Base-by-base conservation (phyloP, 208 protist species). In the Leishmania aethiopica region DNA sequence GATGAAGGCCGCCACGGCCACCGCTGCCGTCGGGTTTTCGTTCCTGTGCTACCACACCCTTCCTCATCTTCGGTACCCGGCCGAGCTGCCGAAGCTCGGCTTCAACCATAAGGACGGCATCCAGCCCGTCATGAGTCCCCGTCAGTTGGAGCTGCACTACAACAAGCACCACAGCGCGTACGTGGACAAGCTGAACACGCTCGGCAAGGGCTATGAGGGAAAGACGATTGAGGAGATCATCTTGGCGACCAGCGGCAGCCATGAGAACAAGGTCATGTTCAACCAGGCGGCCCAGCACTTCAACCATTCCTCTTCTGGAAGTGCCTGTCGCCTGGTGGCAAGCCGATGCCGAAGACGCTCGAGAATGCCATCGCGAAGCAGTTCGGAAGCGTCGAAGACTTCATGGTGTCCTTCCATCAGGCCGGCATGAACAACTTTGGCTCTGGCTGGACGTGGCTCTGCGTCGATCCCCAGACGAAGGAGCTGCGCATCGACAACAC, bases 381-480 rank as follows among this genome's bases (percentile, higher is more conserved):
- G 75, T 99, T 96, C 80, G 95, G 95, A 72, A 90, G 85, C 64
- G 92, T 99, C 25, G 94, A 95, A 35, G 84, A 92, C 79, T 99
- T 99, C 86, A 98, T 98, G 87, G 83, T 95, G 19, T 75, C 87
- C 47, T 98, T 99, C 79, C 81, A 90, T 78, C 75, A 83, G 70
- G 86, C 89, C n/a, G 96, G 88, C 32, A 83, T 77, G 35, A 93
- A 94, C 85, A 98, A 99, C 90, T 99, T 99, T 73, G 98, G 98
- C 77, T 96, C 91, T 47, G 98, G 98, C 57, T 99, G 98, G 98
- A 98, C 93, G 53, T 99, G 97, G 97, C 92, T 99, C 8, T 97
- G 97, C 75, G 84, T 96, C 66, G 87, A 98, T 81, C 90, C 89
- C 67, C 95, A 88, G 69, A 91, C 85, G 35, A 92, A 87, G 37